Evolutionary conservation across 73 alveolate genomes (phyloP).

Genomic region (Paraurostyla sp.): DNA sequence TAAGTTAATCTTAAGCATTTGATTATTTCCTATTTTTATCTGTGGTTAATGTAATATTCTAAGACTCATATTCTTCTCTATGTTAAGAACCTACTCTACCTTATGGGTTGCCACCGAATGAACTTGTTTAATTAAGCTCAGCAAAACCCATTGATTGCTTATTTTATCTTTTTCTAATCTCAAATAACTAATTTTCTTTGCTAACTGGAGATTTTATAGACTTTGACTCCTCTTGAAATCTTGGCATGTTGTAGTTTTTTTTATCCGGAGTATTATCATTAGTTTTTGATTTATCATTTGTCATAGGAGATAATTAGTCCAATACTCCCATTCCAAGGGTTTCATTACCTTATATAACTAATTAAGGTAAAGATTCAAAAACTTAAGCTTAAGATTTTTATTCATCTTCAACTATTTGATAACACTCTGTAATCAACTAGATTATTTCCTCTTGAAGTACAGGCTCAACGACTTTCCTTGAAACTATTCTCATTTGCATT

Average conservation of each 20-base stretch:
- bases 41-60: too few relatives aligned
- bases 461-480: background rate
- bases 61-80: too few relatives aligned
- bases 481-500: background rate
- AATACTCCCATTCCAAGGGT: background rate
- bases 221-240: too few relatives aligned
- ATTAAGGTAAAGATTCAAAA: background rate
- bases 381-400: background rate
- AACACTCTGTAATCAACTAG: background rate
- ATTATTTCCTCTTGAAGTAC: background rate
- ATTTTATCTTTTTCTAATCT: background rate
- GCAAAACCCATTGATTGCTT: background rate
- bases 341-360: background rate
- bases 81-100: too few relatives aligned
- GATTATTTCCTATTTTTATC: too few relatives aligned
- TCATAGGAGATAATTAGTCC: too few relatives aligned
- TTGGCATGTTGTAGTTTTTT: too few relatives aligned
- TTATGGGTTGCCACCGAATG: slow-evolving; percentile 6
- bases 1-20: too few relatives aligned
- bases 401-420: background rate
- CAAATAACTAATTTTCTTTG: background rate
- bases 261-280: too few relatives aligned
- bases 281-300: too few relatives aligned
- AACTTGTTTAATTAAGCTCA: background rate
- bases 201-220: background rate